A percentile compares a stretch with the other conserved stretches of the same genome.
Evolutionary conservation across 495 filamentous ascomycete genomes (phyloP).

Genomic region (Sordaria brevicollis): DNA sequence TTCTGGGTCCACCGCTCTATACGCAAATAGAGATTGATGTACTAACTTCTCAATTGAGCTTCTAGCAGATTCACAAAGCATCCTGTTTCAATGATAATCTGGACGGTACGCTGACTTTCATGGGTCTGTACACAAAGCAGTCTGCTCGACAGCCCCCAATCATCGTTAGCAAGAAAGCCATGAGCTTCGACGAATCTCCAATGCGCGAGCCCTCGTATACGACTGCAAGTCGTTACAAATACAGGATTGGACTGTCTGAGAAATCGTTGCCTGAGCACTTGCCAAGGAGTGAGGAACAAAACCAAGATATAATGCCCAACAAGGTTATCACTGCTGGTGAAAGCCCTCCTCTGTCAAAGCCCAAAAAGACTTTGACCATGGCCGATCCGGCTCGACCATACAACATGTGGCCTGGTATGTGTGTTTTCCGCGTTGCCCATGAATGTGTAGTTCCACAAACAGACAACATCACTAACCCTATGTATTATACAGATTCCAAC

Average conservation of each 20-base stretch:
- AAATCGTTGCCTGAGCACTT: not conserved
- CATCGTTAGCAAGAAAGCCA: slow-evolving; percentile 7
- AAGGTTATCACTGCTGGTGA: not conserved
- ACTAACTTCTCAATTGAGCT: not conserved
- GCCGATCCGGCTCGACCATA: slow-evolving; percentile 19
- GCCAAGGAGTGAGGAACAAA: not conserved
- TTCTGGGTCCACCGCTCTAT: not conserved
- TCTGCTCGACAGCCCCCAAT: slow-evolving; percentile 1
- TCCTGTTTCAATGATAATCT: slow-evolving; percentile 14
- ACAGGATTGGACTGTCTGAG: not conserved
- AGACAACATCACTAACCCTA: not conserved
- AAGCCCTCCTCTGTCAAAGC: not conserved
- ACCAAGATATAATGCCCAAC: not conserved
- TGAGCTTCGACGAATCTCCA: slow-evolving; percentile 5
- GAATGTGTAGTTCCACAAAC: not conserved
- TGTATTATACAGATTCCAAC: not conserved
- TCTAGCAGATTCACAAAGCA: slow-evolving; percentile 7
- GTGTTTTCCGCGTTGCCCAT: not conserved
- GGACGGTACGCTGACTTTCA: slow-evolving; percentile 15
- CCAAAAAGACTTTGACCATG: not conserved
- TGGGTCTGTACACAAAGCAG: slow-evolving; percentile 7
- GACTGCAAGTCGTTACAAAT: not conserved
- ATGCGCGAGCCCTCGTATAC: not conserved
- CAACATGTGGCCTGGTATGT: slow-evolving; percentile 19
- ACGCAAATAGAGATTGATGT: not conserved